Evolutionary conservation across 1,284 basidiomycete species (phyloP), one percentile per base, ranked within the genome.

Genomic region (Gymnopus androsaceus): DNA sequence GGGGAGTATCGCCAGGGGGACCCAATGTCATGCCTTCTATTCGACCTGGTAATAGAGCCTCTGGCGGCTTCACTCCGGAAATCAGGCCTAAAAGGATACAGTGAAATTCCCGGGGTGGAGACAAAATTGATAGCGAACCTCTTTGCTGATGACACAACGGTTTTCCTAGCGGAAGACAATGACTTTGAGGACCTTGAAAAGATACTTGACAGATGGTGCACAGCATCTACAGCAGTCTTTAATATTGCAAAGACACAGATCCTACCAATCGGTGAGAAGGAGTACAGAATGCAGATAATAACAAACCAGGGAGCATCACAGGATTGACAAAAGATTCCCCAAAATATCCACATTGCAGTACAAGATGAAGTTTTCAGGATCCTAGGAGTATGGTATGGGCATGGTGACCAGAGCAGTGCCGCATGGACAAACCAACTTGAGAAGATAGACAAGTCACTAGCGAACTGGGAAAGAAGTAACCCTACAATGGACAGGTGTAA

Each of bases 11-110:
- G 64, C 5, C 67, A 71, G 31, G 66, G 63, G 0, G 63, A 69
- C 51, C 68, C 62, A 0, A 42, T 68, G 0, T 72, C 69, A 0
- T 71, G 69, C 52, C 61, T 73, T 0, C 60, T 74, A 0, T 73
- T 72, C 12, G 48, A 71, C 36, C 17, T 67, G 0, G 65, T 65
- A 6, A 67, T 70, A 0, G 58, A 61, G 27, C 60, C 58, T 0
- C 27, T 62, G 4, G 54, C 61, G 4, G 54, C 38, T 8, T 51
- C 54, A 47, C 15, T 62, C 1, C 2, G 59, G 8, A 34, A 36
- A 2, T 60, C 53, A 0, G 27, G 45, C 4, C 44, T 61, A 9
- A 42, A 47, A 23, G 61, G 61, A 1, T 55, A 52, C n/a, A 23
- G n/a, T n/a, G n/a, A 42, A 14, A 55, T 61, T 6, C 57, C 52